Evolutionary conservation across 306 rosid genomes (phyloP).

Genomic region (Begonia peltatifolia): DNA sequence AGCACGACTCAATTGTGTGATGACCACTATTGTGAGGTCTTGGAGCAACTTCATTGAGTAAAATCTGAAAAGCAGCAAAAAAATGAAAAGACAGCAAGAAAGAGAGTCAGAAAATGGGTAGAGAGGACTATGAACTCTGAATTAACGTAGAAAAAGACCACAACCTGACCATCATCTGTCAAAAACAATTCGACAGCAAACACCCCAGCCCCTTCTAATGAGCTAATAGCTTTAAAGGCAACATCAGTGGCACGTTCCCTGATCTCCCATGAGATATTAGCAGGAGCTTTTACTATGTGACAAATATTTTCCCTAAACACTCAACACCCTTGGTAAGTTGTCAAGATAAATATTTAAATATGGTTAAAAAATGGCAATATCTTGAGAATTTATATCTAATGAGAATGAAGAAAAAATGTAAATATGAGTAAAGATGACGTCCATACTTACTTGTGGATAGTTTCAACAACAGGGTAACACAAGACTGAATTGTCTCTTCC

Average conservation of each 20-base stretch:
- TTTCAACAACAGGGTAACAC: slow-evolving; percentile 87
- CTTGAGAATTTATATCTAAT: background rate
- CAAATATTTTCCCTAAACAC: slow-evolving; percentile 71
- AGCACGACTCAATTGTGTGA: slow-evolving; percentile 86
- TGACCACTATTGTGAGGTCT: slow-evolving; percentile 99
- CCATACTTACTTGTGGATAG: slow-evolving; percentile 69
- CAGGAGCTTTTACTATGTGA: slow-evolving; percentile 79
- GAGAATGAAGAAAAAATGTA: background rate
- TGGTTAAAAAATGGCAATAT: background rate
- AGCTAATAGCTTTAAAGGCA: slow-evolving; percentile 68
- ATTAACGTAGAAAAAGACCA: slow-evolving; percentile 4
- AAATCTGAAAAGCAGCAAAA: slow-evolving; percentile 36
- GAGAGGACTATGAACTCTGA: background rate
- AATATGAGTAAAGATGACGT: background rate
- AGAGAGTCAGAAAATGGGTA: background rate
- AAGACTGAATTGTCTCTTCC: slow-evolving; percentile 66
- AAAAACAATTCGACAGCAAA: slow-evolving; percentile 91
- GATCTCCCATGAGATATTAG: slow-evolving; percentile 56
- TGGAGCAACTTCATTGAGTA: slow-evolving; percentile 90
- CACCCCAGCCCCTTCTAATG: slow-evolving; percentile 90
- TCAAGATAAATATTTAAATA: background rate
- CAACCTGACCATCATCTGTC: slow-evolving; percentile 66
- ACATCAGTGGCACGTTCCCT: slow-evolving; percentile 53
- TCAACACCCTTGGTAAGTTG: slow-evolving; percentile 10
- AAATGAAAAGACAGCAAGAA: slow-evolving; percentile 10